Evolutionary conservation across 805 yeast genomes (phyloP).

Genomic region (Candida sithepensis): DNA sequence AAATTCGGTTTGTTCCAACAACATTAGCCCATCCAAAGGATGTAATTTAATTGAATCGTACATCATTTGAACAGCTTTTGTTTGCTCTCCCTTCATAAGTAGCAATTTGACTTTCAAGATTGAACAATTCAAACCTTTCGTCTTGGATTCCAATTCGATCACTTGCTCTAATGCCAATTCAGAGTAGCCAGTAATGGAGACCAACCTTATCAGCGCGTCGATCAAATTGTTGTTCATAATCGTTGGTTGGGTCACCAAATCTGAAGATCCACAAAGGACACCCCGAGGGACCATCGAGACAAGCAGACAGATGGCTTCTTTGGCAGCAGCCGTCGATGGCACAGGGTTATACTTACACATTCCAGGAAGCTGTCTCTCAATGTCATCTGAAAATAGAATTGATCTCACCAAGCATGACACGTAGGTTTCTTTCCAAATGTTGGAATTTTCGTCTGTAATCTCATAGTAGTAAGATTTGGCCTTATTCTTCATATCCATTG

Average conservation of each 20-base stretch:
- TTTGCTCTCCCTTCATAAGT: constrained; percentile 40
- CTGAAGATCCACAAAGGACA: constrained; percentile 40
- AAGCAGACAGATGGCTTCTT: constrained; percentile 35
- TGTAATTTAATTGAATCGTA: constrained; percentile 35
- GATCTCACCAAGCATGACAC: constrained; percentile 57
- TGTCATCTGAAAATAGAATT: constrained; percentile 48
- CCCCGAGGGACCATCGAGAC: constrained; percentile 47
- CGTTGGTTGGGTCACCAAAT: constrained; percentile 31
- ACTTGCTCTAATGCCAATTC: constrained; percentile 39
- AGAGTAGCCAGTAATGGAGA: constrained; percentile 36
- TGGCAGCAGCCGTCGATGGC: constrained; percentile 33
- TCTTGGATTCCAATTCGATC: constrained; percentile 13
- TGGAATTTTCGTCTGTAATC: constrained; percentile 54
- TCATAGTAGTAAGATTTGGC: constrained; percentile 21
- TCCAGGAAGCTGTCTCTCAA: constrained; percentile 56
- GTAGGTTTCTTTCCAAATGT: constrained; percentile 58
- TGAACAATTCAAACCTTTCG: constrained; percentile 20
- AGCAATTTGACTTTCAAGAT: constrained; percentile 42
- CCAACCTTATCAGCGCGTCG: constrained; percentile 43
- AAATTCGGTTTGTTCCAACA: constrained; percentile 62
- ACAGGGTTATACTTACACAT: constrained; percentile 47
- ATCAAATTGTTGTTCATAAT: constrained; percentile 48
- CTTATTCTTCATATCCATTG: background rate
- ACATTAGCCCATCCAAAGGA: constrained; percentile 55
- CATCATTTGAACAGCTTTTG: constrained; percentile 43